A percentile compares a stretch with the other conserved stretches of the same genome.
phyloP scores from a whole-genome alignment of 1,284 basidiomycete species.

The Anthracocystis walkeri region DNA sequence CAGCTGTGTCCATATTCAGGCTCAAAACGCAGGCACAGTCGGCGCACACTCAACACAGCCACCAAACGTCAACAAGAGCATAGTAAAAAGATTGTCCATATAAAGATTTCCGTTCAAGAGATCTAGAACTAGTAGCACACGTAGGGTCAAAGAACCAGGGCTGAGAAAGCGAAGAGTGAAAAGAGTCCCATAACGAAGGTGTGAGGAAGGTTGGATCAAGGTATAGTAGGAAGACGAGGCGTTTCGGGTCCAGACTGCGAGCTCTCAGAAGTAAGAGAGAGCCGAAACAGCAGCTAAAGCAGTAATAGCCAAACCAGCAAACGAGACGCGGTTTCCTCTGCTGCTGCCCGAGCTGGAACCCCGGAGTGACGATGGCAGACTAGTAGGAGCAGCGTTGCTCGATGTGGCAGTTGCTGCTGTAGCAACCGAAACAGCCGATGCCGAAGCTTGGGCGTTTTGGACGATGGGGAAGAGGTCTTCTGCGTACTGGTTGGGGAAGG shows the following conservation, averaged over 20 bases:
- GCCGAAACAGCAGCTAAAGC: conserved; percentile 25
- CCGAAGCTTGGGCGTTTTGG: conserved; percentile 11
- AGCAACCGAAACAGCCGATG: conserved; percentile 12
- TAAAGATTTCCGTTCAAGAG: background rate
- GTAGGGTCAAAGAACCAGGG: background rate
- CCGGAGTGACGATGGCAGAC: conserved; percentile 19
- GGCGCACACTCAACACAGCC: background rate
- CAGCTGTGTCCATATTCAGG: too few species aligned
- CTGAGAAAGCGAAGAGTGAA: background rate
- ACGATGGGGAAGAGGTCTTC: conserved; percentile 25
- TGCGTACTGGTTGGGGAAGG: conserved; percentile 33
- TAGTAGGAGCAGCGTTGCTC: conserved; percentile 6
- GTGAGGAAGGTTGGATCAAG: background rate
- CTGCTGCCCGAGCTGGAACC: background rate
- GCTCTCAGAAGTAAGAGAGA: conserved; percentile 1
- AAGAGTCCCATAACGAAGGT: background rate
- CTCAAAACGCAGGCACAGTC: too few species aligned
- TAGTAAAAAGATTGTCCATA: background rate
- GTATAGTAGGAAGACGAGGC: background rate
- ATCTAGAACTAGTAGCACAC: conserved; percentile 5
- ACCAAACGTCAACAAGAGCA: background rate
- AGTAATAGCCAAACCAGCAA: conserved; percentile 17
- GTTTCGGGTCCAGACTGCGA: background rate
- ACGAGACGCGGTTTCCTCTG: conserved; percentile 5
- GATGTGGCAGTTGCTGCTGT: conserved; percentile 23